Conservation (phyloP, 495 filamentous ascomycete genomes). For the Patellaria atrata region DNA sequence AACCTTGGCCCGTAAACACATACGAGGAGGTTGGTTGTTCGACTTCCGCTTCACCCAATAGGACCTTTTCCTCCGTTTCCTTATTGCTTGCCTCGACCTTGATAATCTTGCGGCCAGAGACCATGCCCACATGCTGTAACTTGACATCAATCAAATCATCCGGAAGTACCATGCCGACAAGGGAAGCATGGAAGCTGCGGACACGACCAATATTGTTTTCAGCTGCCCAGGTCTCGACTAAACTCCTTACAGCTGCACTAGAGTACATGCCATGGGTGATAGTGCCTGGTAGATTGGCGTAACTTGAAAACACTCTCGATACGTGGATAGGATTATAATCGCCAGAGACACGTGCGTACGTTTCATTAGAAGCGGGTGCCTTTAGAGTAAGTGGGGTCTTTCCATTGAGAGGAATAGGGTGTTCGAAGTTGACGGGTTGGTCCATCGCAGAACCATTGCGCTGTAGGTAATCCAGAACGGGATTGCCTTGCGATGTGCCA, state of each 20-base stretch:
- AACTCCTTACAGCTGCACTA: constrained; percentile 87
- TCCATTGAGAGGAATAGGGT: constrained; percentile 86
- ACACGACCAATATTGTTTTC: constrained; percentile 98
- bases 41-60: constrained; percentile 90
- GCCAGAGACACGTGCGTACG: constrained; percentile 90
- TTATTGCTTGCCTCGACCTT: constrained; percentile 90
- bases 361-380: constrained; percentile 94
- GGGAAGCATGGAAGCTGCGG: constrained; percentile 83
- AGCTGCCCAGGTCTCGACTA: constrained; percentile 98
- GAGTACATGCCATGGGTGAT: constrained; percentile 99
- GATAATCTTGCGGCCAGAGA: constrained; percentile 95
- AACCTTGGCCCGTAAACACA: constrained; percentile 96
- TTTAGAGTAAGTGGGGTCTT: constrained; percentile 75
- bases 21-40: constrained; percentile 97
- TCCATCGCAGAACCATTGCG: constrained; percentile 86
- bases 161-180: constrained; percentile 95
- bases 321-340: constrained; percentile 99
- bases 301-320: constrained; percentile 86
- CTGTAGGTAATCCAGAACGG: constrained; percentile 90
- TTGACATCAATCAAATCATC: constrained; percentile 90
- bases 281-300: constrained; percentile 86
- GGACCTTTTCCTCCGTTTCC: constrained; percentile 88
- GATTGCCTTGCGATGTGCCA: constrained; percentile 82
- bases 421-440: constrained; percentile 94
- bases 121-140: constrained; percentile 94